Evolutionary conservation across 1,284 basidiomycete genomes (phyloP).

Genomic region (Sporisorium sorghi): DNA sequence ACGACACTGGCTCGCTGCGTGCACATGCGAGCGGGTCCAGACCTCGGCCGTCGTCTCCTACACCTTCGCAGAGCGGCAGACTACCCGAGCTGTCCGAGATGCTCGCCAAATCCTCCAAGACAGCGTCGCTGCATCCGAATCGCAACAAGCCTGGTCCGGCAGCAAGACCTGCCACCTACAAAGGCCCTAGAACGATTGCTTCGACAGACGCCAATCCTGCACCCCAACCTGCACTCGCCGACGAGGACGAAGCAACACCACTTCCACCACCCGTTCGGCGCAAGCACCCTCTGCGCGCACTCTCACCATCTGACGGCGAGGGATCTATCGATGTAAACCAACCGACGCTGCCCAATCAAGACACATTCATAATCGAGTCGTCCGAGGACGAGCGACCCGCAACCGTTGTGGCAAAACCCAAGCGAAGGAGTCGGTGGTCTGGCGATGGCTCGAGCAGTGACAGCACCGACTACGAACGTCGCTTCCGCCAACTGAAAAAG

Average conservation of each 20-base stretch:
- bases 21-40: not conserved
- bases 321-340: not conserved
- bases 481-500: slow-evolving; percentile 62
- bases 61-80: slow-evolving; percentile 30
- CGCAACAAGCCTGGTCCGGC: slow-evolving; percentile 1
- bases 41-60: slow-evolving; percentile 12
- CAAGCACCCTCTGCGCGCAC: slow-evolving; percentile 22
- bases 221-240: slow-evolving; percentile 4
- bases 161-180: slow-evolving; percentile 23
- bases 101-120: slow-evolving; percentile 10
- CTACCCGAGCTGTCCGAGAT: slow-evolving; percentile 40
- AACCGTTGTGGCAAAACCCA: slow-evolving; percentile 4
- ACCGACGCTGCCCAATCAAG: not conserved
- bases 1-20: not conserved
- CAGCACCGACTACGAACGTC: slow-evolving; percentile 63
- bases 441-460: slow-evolving; percentile 45
- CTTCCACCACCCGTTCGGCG: slow-evolving; percentile 15
- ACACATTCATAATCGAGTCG: slow-evolving; percentile 25
- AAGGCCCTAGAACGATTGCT: slow-evolving; percentile 21
- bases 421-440: slow-evolving; percentile 48
- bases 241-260: slow-evolving; percentile 19
- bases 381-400: slow-evolving; percentile 40
- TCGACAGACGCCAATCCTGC: not conserved
- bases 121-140: not conserved
- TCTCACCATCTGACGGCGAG: slow-evolving; percentile 22